Base-by-base conservation (phyloP, 345 rosid genomes). In the Kandelia obovata region DNA sequence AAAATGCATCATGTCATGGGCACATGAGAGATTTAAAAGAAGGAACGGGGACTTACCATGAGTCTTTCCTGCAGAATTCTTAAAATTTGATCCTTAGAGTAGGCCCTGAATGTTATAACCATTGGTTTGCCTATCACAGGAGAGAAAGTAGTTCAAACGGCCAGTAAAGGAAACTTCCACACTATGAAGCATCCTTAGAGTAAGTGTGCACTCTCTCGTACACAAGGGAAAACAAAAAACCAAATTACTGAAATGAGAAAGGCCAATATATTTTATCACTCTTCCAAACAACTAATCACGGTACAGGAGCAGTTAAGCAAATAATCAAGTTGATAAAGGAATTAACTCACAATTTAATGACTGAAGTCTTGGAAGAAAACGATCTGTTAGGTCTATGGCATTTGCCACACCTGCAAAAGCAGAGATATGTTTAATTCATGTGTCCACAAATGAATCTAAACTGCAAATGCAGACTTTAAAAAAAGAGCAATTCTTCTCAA, bases 361-460 rank as follows among this genome's bases (percentile, higher is more conserved):
- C 77, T 84, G 92, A 19, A 90, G 85, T 76, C 80, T 88, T 17
- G 93, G 96, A 76, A 92, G 96, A 83, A 92, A 92, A 64, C 96
- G 88, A 84, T 92, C 96, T 23, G 93, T 93, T 34, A 92, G 82
- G 68, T 90, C 98, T 71, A 90, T 87, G 67, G 98, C 90, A 87
- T 92, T 92, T 67, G 98, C 96, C 65, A 92, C 79, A 35, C 96
- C 98, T 92, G 84, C 27, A 77, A 58, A 62, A 73, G 66, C 25
- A 62, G 65, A 70, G 31, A 66, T 23, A 5, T 31, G 4, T 8
- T 21, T 21, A 7, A 60, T 56, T 26, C 6, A 5, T 9, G 3
- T 31, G n/a, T 26, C 17, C 9, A 23, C 20, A 46, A 6, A 26
- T 5, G 9, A 27, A 30, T 17, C 59, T 47, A 26, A 26, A 31